Base-by-base conservation (phyloP, 768 basidiomycete genomes). In the Gymnopilus dilepis region DNA sequence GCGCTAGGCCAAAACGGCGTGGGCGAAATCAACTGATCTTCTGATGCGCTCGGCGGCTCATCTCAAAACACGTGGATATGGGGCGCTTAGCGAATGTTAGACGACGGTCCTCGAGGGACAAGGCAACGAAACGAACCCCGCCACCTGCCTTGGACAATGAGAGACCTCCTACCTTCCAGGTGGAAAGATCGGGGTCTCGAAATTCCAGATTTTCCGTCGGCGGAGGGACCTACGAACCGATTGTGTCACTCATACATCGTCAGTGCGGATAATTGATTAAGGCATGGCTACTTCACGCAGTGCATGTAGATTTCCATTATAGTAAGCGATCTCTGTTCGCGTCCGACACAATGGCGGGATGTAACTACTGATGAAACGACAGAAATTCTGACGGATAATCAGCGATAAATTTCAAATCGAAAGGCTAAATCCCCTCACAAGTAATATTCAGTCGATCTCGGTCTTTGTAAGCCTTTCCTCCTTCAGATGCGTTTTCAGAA, bases 401-500 rank as follows among this genome's bases (percentile, higher is more conserved):
- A n/a, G n/a, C n/a, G n/a, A n/a, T n/a, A n/a, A n/a, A n/a, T n/a
- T n/a, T n/a, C n/a, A 34, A 34, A 34, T 34, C 33, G 33, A 6
- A 34, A 34, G 33, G 12, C 12, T 34, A 12, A 6, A 12, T 6
- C 33, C 33, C 6, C 33, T 34, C 12, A 34, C 33, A 34, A 34
- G 6, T 34, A 34, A 12, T 6, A 34, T 34, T 12, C 33, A 6
- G 12, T 34, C 6, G 4, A 54, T 41, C 12, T 56, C 30, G 31
- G 17, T 5, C 5, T 22, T 31, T 34, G 17, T 56, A 42, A 51
- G 13, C 13, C 40, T 13, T 22, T 62, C 61, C 7, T 66, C 67
- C 63, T 69, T 73, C 28, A 76, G 22, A 60, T 76, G 77, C 4
- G 65, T 48, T 61, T 73, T 78, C 19, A 78, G 68, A 3, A 75